Evolutionary conservation across 2,329 filamentous ascomycete genomes (phyloP).

Genomic region (Chaetomium globosum): DNA sequence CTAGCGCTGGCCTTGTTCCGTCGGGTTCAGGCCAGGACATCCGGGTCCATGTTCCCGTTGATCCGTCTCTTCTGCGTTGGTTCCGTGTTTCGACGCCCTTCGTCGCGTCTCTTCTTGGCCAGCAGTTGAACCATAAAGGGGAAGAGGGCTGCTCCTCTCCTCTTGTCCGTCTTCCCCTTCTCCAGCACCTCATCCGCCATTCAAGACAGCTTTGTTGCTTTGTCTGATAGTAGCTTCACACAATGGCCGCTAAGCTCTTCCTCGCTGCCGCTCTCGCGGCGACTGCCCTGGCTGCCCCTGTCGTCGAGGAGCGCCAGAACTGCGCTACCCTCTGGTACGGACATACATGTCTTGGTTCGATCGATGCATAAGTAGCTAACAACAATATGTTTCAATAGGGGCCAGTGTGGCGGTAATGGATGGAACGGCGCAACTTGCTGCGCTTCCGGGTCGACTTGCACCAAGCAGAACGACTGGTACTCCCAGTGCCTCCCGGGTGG

Average conservation of each 20-base stretch:
- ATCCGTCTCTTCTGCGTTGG: not conserved
- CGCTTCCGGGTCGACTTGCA: conserved; percentile 45
- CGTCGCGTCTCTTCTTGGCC: not conserved
- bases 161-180: not conserved
- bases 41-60: not conserved
- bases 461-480: conserved; percentile 45
- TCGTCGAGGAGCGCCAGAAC: conserved; percentile 48
- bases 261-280: conserved; percentile 44
- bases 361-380: not conserved
- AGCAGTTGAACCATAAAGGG: not conserved
- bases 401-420: conserved; percentile 52
- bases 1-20: not conserved
- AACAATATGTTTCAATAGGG: conserved; percentile 33
- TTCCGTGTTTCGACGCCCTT: not conserved
- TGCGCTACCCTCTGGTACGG: conserved; percentile 43
- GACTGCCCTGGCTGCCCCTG: conserved; percentile 46
- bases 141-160: not conserved
- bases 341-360: not conserved
- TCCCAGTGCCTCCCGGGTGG: conserved; percentile 46
- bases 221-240: conserved; percentile 16
- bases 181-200: conserved; percentile 32
- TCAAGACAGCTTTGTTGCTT: conserved; percentile 29
- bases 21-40: not conserved
- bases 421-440: conserved; percentile 53
- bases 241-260: conserved; percentile 39